These are phyloP conservation scores for Cystobasidium ongulense DNA, from an alignment of 768 basidiomycete genomes.

Conservation along the genomic window DNA sequence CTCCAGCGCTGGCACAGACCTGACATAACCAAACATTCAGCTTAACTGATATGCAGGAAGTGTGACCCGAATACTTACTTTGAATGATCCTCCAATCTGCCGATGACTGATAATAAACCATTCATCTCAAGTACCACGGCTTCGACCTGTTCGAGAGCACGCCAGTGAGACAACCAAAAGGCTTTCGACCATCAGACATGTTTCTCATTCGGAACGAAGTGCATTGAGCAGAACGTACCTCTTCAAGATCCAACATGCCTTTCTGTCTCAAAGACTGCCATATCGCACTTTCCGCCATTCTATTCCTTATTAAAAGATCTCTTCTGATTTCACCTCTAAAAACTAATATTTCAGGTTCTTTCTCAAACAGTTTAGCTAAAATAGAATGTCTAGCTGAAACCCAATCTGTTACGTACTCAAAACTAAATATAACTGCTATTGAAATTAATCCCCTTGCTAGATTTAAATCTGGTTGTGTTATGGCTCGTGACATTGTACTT, in stretches of 20 bases:
- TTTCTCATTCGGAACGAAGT: too few species aligned
- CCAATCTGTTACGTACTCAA: neutral
- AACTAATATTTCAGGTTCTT: neutral
- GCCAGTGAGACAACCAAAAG: neutral
- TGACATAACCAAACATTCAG: too few species aligned
- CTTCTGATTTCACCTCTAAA: neutral
- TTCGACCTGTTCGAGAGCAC: neutral
- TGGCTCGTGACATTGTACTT: slow-evolving; percentile 2
- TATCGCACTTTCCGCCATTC: neutral
- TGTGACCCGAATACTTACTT: neutral
- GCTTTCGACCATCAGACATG: too few species aligned
- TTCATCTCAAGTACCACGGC: slow-evolving; percentile 1
- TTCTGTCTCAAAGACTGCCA: neutral
- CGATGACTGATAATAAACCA: neutral
- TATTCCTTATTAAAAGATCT: neutral
- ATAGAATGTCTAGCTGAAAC: neutral
- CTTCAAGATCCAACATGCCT: neutral
- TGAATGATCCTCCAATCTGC: neutral
- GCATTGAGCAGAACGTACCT: neutral
- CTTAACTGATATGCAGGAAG: too few species aligned
- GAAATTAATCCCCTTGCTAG: neutral
- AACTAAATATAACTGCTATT: neutral
- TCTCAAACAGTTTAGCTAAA: slow-evolving; percentile 1
- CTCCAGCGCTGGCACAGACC: neutral
- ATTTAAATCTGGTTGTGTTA: slow-evolving; percentile 18